These are phyloP conservation scores for Claviceps arundinis DNA, from an alignment of 2,329 filamentous ascomycete genomes.

Conservation along the genomic window DNA sequence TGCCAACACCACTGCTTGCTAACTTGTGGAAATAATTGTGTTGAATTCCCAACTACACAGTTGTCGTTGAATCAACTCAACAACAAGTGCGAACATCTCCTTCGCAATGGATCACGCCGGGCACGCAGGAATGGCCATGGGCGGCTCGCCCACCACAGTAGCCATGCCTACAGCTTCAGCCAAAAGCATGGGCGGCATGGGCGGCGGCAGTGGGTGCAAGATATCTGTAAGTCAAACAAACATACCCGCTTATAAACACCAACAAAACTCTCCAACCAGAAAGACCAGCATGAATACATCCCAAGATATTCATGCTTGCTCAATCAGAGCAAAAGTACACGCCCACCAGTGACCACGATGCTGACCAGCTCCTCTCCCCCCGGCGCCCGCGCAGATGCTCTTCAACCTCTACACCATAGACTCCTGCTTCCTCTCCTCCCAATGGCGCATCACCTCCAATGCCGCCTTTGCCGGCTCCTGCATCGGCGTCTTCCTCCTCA, in stretches of 20 bases:
- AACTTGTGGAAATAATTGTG: too few relatives aligned
- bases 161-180: constrained; percentile 8
- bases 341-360: too few relatives aligned
- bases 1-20: too few relatives aligned
- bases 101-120: constrained; percentile 7
- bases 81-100: too few relatives aligned
- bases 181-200: constrained; percentile 13
- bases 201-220: constrained; percentile 21
- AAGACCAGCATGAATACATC: background rate
- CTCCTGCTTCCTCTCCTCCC: constrained; percentile 52
- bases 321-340: too few relatives aligned
- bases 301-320: background rate
- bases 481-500: constrained; percentile 64
- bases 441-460: constrained; percentile 56
- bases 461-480: constrained; percentile 71
- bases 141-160: background rate
- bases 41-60: too few relatives aligned
- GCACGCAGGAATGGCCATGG: constrained; percentile 8
- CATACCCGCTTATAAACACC: too few relatives aligned
- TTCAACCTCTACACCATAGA: constrained; percentile 70
- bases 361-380: background rate
- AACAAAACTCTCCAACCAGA: background rate
- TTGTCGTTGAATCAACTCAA: too few relatives aligned
- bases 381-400: constrained; percentile 55
- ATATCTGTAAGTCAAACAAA: constrained; percentile 17